phyloP scores from a whole-genome alignment of 257 asterid species.

The Primulina tabacum region DNA sequence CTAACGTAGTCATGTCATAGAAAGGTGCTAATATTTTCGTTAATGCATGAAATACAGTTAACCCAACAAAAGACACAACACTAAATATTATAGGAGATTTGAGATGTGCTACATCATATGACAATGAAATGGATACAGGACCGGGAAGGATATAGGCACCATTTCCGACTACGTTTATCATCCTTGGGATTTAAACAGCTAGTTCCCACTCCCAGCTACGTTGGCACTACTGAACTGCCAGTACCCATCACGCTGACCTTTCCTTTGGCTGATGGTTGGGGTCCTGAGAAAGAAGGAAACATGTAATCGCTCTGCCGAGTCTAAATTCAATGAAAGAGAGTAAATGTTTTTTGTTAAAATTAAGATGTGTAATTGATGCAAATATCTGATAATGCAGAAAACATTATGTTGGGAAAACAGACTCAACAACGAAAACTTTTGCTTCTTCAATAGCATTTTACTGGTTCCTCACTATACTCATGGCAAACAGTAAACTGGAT shows the following conservation, averaged over 20 bases:
- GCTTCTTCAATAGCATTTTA: not conserved
- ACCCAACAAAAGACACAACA: not conserved
- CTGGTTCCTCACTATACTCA: not conserved
- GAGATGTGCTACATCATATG: not conserved
- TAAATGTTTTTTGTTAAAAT: not conserved
- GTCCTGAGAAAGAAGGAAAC: conserved; percentile 34
- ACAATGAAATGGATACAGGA: not conserved
- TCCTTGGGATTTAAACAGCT: not conserved
- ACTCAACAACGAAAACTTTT: not conserved
- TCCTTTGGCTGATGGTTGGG: conserved; percentile 45
- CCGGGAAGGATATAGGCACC: not conserved
- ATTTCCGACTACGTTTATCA: not conserved
- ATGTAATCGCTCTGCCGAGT: conserved; percentile 5
- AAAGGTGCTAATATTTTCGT: not conserved
- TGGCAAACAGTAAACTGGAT: not conserved
- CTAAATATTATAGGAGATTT: too few species aligned
- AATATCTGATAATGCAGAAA: not conserved
- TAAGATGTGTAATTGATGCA: not conserved
- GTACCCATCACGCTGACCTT: conserved; percentile 26
- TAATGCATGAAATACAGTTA: not conserved
- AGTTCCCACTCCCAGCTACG: not conserved
- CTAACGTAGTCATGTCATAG: not conserved
- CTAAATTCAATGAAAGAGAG: not conserved
- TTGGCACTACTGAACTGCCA: conserved; percentile 26
- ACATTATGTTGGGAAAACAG: not conserved